Evolutionary conservation across 139 green algal species (phyloP).

Genomic region (Closterium sp.): DNA sequence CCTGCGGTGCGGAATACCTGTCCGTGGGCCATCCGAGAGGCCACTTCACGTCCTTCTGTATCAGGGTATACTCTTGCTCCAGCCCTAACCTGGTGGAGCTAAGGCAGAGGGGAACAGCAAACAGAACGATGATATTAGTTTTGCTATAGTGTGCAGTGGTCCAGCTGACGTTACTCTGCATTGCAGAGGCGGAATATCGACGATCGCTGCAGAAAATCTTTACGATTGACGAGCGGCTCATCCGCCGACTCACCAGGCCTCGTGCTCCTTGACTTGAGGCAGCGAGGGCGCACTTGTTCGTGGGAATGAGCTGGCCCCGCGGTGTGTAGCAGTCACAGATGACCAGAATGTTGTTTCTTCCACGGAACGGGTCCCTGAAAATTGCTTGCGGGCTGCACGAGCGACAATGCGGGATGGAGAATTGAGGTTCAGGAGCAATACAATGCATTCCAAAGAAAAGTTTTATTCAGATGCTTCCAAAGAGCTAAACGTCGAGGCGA

Average conservation of each 20-base stretch:
- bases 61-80: too few relatives aligned
- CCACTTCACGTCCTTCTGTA: conserved; percentile 89
- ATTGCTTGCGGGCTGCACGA: conserved; percentile 58
- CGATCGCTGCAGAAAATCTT: too few relatives aligned
- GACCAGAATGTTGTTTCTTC: conserved; percentile 85
- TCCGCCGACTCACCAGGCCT: conserved; percentile 49
- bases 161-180: too few relatives aligned
- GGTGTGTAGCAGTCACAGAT: conserved; percentile 94
- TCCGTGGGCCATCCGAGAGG: conserved; percentile 73
- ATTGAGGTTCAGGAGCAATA: too few relatives aligned
- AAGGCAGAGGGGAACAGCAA: not conserved
- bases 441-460: too few relatives aligned
- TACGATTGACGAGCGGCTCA: not conserved
- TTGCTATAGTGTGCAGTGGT: not conserved
- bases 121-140: too few relatives aligned
- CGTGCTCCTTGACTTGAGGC: conserved; percentile 53
- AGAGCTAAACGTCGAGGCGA: too few relatives aligned
- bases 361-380: conserved; percentile 78
- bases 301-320: conserved; percentile 78
- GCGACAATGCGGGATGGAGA: too few relatives aligned
- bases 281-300: conserved; percentile 82
- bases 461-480: too few relatives aligned
- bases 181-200: too few relatives aligned
- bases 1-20: conserved; percentile 56
- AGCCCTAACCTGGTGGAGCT: conserved; percentile 83